Evolutionary conservation across 2,329 filamentous ascomycete genomes (phyloP), one percentile per base, ranked within the genome.

Genomic region (Fusarium ambrosium): DNA sequence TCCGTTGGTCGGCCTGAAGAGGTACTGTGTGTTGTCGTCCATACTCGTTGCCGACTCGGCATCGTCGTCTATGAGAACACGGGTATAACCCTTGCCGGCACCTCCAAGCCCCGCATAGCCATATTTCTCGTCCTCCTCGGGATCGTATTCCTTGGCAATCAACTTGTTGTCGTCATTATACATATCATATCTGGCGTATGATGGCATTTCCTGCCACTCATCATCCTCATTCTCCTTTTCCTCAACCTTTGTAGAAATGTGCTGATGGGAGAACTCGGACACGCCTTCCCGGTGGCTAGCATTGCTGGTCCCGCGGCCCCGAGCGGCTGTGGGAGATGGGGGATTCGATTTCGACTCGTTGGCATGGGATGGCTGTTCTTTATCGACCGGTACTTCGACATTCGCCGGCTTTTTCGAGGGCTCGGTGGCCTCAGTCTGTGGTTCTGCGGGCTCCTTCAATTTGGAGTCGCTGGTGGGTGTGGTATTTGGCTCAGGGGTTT

Each of bases 21-120:
- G 88, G 81, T 99, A 99, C 66, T 95, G 92, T 0, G 97, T 99
- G 79, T 98, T 96, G 68, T 99, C 97, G 81, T 99, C 97, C 91
- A 99, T 91, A 84, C 96, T 98, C 4, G 95, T 99, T 59, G 93
- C 93, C 32, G 95, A 98, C 81, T 97, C 91, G 16, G 92, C 95
- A 83, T 99, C 97, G 74, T 99, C 97, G 78, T 99, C 97, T 78
- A 98, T 89, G 72, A 97, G 90, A n/a, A 99, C 95, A 59, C 95
- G 90, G 1, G 97, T 99, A 82, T 99, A 99, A 6, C 97, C 97
- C 83, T 95, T 98, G 43, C 95, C 95, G 10, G 96, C 96, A 32
- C 95, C 95, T 27, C 96, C 95, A 0, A 98, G 88, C 16, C 92
- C 92, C 24, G 87, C 90, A 78, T 97, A 97, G 48, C 89, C 92